A percentile compares a stretch with the other conserved stretches of the same genome.
phyloP scores from a whole-genome alignment of 345 rosid genomes.

The Corchorus olitorius region DNA sequence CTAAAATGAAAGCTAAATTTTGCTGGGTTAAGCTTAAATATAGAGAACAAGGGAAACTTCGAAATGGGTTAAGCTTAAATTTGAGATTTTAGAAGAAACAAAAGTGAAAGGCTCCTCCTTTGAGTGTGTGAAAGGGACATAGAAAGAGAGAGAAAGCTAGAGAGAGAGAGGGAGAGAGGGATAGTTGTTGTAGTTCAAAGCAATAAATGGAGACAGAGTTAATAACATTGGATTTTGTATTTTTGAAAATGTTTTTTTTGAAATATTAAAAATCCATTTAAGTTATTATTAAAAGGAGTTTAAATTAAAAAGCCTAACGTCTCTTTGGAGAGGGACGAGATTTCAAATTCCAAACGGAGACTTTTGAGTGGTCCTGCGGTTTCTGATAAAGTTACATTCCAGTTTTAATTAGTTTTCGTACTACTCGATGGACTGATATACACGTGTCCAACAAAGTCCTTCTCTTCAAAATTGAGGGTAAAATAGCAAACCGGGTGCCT shows the following conservation, averaged over 20 bases:
- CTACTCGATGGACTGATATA: background rate
- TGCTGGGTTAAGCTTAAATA: background rate
- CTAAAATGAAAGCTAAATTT: background rate
- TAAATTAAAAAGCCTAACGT: slow-evolving; percentile 44
- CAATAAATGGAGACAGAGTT: slow-evolving; percentile 41
- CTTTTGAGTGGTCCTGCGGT: slow-evolving; percentile 12
- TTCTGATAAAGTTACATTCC: background rate
- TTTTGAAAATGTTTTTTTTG: slow-evolving; percentile 9
- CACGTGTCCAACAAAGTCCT: slow-evolving; percentile 23
- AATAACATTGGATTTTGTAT: slow-evolving; percentile 9
- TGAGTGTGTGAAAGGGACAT: background rate
- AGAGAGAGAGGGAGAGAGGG: background rate
- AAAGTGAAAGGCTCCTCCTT: slow-evolving; percentile 22
- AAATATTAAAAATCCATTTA: background rate
- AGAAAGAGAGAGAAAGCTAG: slow-evolving; percentile 16
- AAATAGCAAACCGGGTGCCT: background rate
- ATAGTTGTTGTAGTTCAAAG: slow-evolving; percentile 34
- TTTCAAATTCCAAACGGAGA: slow-evolving; percentile 62
- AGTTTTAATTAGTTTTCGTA: background rate
- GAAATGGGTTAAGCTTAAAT: slow-evolving; percentile 5
- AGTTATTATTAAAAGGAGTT: slow-evolving; percentile 15
- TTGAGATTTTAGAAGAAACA: slow-evolving; percentile 8
- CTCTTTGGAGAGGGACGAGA: slow-evolving; percentile 56
- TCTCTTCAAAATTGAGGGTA: background rate
- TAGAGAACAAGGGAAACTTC: background rate